Evolutionary conservation across 2,329 filamentous ascomycete species (phyloP), one percentile per base, ranked within the genome.

Genomic region (Phialemoniopsis sp.): DNA sequence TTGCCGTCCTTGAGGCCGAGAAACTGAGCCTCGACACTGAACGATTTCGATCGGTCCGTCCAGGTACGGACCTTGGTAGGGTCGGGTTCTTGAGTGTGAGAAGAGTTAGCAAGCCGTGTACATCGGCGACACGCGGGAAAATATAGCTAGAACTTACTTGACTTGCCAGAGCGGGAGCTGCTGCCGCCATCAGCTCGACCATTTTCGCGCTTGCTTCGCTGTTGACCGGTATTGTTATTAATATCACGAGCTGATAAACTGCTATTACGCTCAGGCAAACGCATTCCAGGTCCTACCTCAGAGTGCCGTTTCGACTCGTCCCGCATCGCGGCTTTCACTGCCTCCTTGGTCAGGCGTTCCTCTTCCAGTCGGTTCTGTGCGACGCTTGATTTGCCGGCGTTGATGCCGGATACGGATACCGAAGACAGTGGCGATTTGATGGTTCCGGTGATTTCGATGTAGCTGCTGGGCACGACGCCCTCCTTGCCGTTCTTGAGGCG

Each of bases 21-120:
- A 56, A 97, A 98, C 59, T 98, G 89, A 13, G 93, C 93, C 50
- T 97, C 93, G 40, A 98, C 93, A 52, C 89, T 97, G 67, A 98
- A 98, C 1, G 90, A 91, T 53, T 91, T 93, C 29, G 89, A 89
- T 50, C 93, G 81, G 63, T 98, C 93, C 26, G 89, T 95, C 93
- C 93, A 98, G 3, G 84, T 89, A 47, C 93, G 82, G 26, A 94
- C 80, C 66, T 93, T 94, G 38, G 78, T 69, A 13, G 81, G 62
- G 62, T 98, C 89, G 26, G 90, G 90, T 67, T 91, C 88, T 90
- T 17, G 19, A 37, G 14, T 15, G 16, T n/a, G n/a, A 37, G 16
- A 34, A 8, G 8, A 7, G 14, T 15, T 13, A 18, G n/a, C 15
- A n/a, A 5, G 12, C 21, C 26, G 29, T 36, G 8, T 15, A 13